A percentile compares a stretch with the other conserved stretches of the same genome.
Evolutionary conservation across 306 rosid species (phyloP).

Genomic region (Corylus heterophylla): DNA sequence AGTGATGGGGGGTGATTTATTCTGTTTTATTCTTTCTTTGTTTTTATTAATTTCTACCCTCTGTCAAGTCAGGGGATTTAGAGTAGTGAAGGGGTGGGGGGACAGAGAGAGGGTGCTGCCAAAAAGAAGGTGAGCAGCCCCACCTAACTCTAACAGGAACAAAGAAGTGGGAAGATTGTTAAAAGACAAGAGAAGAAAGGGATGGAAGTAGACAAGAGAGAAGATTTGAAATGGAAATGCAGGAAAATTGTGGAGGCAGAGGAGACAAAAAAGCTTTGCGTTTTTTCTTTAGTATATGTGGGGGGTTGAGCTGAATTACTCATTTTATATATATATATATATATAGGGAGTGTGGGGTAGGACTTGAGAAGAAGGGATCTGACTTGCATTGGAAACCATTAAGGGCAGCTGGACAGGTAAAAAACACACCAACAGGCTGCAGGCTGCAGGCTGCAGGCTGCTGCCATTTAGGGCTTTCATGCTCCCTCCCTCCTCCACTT

Average conservation of each 20-base stretch:
- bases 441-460: too few relatives aligned
- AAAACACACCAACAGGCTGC: conserved; percentile 3
- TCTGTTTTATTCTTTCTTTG: neutral
- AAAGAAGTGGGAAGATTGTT: conserved; percentile 17
- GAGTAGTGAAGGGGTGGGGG: conserved; percentile 23
- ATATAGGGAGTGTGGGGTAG: conserved; percentile 1
- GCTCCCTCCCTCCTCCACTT: too few relatives aligned
- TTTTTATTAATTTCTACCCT: too few relatives aligned
- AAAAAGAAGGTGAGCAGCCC: conserved; percentile 68
- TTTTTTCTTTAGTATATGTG: conserved; percentile 20
- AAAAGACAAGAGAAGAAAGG: neutral
- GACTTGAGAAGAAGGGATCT: neutral
- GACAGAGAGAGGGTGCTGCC: conserved; percentile 33
- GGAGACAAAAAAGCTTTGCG: conserved; percentile 21
- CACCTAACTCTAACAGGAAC: conserved; percentile 48
- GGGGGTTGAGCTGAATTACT: conserved; percentile 24
- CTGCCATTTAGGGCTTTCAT: too few relatives aligned
- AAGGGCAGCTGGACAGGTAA: conserved; percentile 43
- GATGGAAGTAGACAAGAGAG: neutral
- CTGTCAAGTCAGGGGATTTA: conserved; percentile 25
- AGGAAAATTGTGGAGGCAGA: conserved; percentile 7
- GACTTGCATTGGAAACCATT: conserved; percentile 38
- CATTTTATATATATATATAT: neutral
- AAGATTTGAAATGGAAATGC: conserved; percentile 8
- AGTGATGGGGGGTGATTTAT: conserved; percentile 28